These are phyloP conservation scores for Adansonia gregorii DNA, from an alignment of 441 rosid genomes.

Conservation along the genomic window DNA sequence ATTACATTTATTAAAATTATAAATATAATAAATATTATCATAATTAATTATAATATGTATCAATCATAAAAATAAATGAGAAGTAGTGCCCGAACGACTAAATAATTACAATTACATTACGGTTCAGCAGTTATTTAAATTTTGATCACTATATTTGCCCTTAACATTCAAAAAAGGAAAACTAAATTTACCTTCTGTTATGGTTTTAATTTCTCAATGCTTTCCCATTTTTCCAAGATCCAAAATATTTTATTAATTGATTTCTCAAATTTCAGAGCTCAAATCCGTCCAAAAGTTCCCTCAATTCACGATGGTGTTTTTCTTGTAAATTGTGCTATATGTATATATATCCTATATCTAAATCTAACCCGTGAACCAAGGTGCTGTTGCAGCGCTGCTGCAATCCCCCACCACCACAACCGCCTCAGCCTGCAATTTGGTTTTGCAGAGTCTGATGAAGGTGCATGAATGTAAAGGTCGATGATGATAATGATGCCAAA, in stretches of 20 bases:
- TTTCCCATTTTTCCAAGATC: too few relatives aligned
- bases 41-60: too few relatives aligned
- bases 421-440: background rate
- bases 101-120: too few relatives aligned
- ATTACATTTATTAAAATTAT: too few relatives aligned
- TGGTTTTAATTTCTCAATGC: constrained; percentile 4
- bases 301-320: constrained; percentile 29
- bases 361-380: constrained; percentile 46
- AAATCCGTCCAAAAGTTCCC: constrained; percentile 26
- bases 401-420: background rate
- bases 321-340: constrained; percentile 42
- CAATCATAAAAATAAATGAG: too few relatives aligned
- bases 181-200: background rate
- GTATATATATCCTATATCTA: background rate
- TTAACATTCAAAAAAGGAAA: background rate
- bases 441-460: constrained; percentile 1
- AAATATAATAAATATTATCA: too few relatives aligned
- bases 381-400: background rate
- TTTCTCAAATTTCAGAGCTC: background rate
- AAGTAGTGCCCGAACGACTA: too few relatives aligned
- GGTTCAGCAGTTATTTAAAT: too few relatives aligned
- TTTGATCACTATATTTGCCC: too few relatives aligned
- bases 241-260: too few relatives aligned
- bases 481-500: background rate
- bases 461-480: background rate